These are phyloP conservation scores for Pelargonium nanum DNA, from an alignment of 345 rosid genomes.

Conservation along the genomic window DNA sequence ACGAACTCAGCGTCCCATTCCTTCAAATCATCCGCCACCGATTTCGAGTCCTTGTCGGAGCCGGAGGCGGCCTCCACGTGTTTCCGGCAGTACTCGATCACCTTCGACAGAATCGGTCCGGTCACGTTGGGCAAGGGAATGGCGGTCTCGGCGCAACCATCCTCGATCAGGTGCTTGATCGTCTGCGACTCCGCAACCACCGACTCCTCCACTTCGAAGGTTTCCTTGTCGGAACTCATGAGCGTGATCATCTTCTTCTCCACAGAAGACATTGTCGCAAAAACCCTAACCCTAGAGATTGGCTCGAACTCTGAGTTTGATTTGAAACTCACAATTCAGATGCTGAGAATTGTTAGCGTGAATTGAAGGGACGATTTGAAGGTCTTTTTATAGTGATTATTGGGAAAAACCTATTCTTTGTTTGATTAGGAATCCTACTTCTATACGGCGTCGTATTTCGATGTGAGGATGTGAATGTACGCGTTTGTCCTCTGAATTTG, in stretches of 20 bases:
- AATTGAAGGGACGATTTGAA: no score
- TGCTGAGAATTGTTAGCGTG: no score
- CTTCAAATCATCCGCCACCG: conserved; percentile 29
- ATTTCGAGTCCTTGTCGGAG: conserved; percentile 18
- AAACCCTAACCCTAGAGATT: no score
- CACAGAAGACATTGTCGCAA: conserved; percentile 16
- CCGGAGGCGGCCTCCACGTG: conserved; percentile 42
- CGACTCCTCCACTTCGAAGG: conserved; percentile 45
- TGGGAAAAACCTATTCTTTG: no score
- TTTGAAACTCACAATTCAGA: no score
- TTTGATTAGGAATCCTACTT: no score
- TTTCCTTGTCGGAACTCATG: conserved; percentile 49
- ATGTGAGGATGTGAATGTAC: no score
- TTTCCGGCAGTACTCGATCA: conserved; percentile 66
- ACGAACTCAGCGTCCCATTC: conserved; percentile 48
- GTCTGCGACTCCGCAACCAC: conserved; percentile 56
- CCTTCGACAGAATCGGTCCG: conserved; percentile 45
- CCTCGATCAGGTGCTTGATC: conserved; percentile 60
- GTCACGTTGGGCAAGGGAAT: conserved; percentile 69
- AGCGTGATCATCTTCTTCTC: conserved; percentile 33
- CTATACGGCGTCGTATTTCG: no score
- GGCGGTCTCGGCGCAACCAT: conserved; percentile 38
- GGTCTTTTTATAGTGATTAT: no score
- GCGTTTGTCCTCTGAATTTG: no score
- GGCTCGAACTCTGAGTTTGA: no score